Evolutionary conservation across 192 early-diverging fungal species (phyloP).

Genomic region (Backusella macrospora): DNA sequence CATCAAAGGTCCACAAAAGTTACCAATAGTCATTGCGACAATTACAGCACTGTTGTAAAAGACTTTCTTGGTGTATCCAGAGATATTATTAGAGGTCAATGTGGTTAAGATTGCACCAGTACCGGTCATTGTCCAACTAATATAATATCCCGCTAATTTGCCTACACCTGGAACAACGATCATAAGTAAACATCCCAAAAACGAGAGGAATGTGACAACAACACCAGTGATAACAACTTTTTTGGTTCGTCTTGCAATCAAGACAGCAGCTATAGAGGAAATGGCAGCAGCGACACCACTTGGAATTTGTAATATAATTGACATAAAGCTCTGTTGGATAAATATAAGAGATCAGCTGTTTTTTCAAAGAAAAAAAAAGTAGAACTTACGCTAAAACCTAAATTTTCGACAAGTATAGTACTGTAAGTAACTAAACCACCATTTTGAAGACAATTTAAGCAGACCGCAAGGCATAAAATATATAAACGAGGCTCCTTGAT

Average conservation of each 20-base stretch:
- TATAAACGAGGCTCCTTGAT: slow-evolving; percentile 27
- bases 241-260: background rate
- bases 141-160: slow-evolving; percentile 10
- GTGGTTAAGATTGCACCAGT: background rate
- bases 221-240: background rate
- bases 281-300: slow-evolving; percentile 8
- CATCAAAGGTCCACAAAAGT: slow-evolving; percentile 25
- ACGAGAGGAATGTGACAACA: background rate
- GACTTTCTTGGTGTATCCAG: slow-evolving; percentile 24
- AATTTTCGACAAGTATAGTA: slow-evolving; percentile 4
- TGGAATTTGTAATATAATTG: slow-evolving; percentile 17
- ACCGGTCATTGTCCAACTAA: slow-evolving; percentile 12
- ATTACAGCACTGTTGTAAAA: slow-evolving; percentile 15
- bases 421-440: slow-evolving; percentile 28
- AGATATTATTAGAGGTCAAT: slow-evolving; percentile 9
- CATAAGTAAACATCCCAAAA: slow-evolving; percentile 20
- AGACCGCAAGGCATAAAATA: background rate
- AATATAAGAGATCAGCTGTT: background rate
- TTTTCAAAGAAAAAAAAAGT: background rate
- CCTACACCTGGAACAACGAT: background rate
- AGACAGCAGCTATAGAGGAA: background rate
- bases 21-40: slow-evolving; percentile 23
- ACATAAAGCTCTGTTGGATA: background rate
- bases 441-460: slow-evolving; percentile 22
- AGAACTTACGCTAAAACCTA: slow-evolving; percentile 32